phyloP scores from a whole-genome alignment of 129 eudicot genomes.

The Chrysanthemum seticuspe region DNA sequence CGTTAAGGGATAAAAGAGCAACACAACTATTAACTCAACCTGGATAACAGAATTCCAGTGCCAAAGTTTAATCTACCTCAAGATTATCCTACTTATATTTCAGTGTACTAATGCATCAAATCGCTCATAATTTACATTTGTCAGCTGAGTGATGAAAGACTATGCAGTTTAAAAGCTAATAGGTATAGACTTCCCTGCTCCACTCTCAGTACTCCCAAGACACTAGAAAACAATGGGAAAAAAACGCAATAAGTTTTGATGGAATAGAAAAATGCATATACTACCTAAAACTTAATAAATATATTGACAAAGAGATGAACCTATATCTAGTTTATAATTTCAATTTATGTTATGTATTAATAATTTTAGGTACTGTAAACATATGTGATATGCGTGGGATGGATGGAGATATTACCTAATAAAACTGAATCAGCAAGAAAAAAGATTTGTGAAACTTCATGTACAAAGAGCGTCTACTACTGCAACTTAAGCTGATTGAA shows the following conservation, averaged over 20 bases:
- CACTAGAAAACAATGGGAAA: conserved; percentile 26
- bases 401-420: conserved; percentile 41
- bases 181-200: conserved; percentile 18
- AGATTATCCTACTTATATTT: conserved; percentile 18
- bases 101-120: conserved; percentile 14
- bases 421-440: conserved; percentile 22
- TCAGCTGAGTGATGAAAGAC: neutral
- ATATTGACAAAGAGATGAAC: neutral
- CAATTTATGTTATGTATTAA: neutral
- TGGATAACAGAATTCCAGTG: conserved; percentile 13
- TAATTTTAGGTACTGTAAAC: neutral
- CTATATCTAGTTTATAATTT: neutral
- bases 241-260: neutral
- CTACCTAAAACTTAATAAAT: neutral
- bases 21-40: conserved; percentile 3
- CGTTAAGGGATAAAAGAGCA: neutral
- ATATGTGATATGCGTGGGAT: conserved; percentile 2
- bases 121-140: conserved; percentile 18
- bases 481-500: conserved; percentile 74
- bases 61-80: conserved; percentile 7
- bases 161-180: conserved; percentile 3
- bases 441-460: conserved; percentile 27
- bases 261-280: neutral
- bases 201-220: conserved; percentile 22
- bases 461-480: conserved; percentile 48